Conservation (phyloP, 805 yeast species). For the Candida pseudoglaebosa region DNA sequence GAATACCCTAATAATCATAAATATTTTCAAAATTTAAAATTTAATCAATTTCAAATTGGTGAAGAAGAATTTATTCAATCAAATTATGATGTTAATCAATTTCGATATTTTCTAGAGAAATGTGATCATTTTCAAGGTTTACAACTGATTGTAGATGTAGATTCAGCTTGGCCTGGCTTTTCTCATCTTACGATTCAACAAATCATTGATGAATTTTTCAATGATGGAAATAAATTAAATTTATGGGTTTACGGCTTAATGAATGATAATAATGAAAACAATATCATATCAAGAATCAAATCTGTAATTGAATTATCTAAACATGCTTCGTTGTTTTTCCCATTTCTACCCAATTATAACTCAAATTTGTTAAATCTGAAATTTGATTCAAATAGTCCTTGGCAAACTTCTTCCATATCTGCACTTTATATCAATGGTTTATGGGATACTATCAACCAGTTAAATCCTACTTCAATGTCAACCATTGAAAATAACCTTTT, state of each 20-base stretch:
- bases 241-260: constrained; percentile 33
- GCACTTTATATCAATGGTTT: constrained; percentile 28
- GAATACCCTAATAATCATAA: constrained; percentile 29
- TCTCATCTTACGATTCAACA: constrained; percentile 47
- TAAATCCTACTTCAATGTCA: constrained; percentile 34
- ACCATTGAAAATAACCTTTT: constrained; percentile 42
- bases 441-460: constrained; percentile 39
- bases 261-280: constrained; percentile 4
- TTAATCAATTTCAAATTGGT: constrained; percentile 54
- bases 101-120: constrained; percentile 64
- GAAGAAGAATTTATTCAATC: constrained; percentile 48
- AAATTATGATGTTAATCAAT: constrained; percentile 40
- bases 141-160: constrained; percentile 65
- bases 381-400: constrained; percentile 10
- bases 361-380: constrained; percentile 7
- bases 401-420: constrained; percentile 19
- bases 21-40: constrained; percentile 33
- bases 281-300: constrained; percentile 38
- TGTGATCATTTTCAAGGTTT: constrained; percentile 75
- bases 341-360: constrained; percentile 33
- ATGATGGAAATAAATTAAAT: constrained; percentile 30
- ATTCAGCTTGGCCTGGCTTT: constrained; percentile 84
- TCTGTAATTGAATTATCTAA: constrained; percentile 44
- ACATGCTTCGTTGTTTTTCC: constrained; percentile 53
- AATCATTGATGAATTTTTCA: constrained; percentile 66